A percentile compares a stretch with the other conserved stretches of the same genome.
Conservation (phyloP, 2,329 filamentous ascomycete species). For the Thielaviopsis punctulata region DNA sequence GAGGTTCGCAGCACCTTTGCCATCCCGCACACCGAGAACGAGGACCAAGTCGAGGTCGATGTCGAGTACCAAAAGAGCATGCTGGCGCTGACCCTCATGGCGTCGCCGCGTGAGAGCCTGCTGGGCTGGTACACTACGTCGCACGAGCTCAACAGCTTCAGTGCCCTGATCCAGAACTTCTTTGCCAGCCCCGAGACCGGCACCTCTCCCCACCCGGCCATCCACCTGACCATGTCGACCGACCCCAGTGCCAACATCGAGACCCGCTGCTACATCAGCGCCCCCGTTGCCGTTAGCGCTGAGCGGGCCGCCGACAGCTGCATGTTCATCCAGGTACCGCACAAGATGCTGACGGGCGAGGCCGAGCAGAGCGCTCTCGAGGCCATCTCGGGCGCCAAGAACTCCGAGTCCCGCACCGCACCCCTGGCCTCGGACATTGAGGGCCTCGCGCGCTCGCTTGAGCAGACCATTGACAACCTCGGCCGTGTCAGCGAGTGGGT, state of each 20-base stretch:
- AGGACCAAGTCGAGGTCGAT: constrained; percentile 97
- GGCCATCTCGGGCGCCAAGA: constrained; percentile 66
- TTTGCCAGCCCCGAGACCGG: constrained; percentile 93
- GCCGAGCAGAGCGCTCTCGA: constrained; percentile 52
- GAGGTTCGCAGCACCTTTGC: constrained; percentile 94
- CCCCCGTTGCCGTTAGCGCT: constrained; percentile 83
- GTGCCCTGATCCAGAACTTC: constrained; percentile 97
- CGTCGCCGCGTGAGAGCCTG: constrained; percentile 80
- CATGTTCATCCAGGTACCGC: constrained; percentile 91
- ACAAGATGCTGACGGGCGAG: constrained; percentile 82
- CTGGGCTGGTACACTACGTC: constrained; percentile 98
- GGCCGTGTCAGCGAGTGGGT: constrained; percentile 88
- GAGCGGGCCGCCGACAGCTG: constrained; percentile 93
- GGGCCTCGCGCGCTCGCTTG: constrained; percentile 66
- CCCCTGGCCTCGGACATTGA: constrained; percentile 77
- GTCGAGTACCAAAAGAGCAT: constrained; percentile 99
- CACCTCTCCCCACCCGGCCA: constrained; percentile 91
- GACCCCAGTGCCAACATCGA: constrained; percentile 77
- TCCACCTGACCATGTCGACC: constrained; percentile 89
- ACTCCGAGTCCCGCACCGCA: constrained; percentile 56
- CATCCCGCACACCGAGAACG: constrained; percentile 94
- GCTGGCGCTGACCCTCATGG: constrained; percentile 86
- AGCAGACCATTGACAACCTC: constrained; percentile 75
- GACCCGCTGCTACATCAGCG: constrained; percentile 85
- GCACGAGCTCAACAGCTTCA: constrained; percentile 95